These are phyloP conservation scores for Magnusiomyces ingens DNA, from an alignment of 1,139 yeast genomes.

Conservation along the genomic window DNA sequence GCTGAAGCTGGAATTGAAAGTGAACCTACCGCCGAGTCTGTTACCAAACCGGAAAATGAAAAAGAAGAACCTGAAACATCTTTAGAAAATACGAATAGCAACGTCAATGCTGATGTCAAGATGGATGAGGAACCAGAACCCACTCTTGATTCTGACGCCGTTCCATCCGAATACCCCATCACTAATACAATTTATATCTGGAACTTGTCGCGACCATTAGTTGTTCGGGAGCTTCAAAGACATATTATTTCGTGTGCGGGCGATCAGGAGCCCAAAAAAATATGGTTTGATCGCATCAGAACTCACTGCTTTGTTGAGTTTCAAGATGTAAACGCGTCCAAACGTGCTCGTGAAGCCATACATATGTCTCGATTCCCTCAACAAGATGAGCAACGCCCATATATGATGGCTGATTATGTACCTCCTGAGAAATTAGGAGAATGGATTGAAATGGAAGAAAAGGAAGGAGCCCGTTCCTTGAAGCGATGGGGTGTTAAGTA, in stretches of 20 bases:
- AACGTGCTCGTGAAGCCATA: conserved; percentile 6
- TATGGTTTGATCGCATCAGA: conserved; percentile 14
- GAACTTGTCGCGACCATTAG: conserved; percentile 12
- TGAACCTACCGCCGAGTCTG: conserved; percentile 4
- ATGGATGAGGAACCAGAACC: neutral
- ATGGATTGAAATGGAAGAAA: conserved; percentile 12
- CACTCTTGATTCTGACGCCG: neutral
- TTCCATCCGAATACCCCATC: neutral
- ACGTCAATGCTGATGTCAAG: neutral
- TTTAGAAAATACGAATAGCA: neutral
- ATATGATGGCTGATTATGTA: conserved; percentile 10
- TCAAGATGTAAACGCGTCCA: conserved; percentile 3
- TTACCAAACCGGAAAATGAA: conserved; percentile 1
- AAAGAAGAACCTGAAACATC: no score
- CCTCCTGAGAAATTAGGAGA: conserved; percentile 9
- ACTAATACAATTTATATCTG: conserved; percentile 10
- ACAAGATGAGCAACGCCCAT: conserved; percentile 8
- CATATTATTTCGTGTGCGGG: conserved; percentile 7
- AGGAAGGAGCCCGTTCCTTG: conserved; percentile 8
- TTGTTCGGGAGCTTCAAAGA: conserved; percentile 5
- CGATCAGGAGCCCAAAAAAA: conserved; percentile 1
- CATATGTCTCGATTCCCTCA: conserved; percentile 6
- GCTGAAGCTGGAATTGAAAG: no score
- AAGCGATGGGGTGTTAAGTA: conserved; percentile 9
- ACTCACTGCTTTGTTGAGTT: conserved; percentile 13